These are phyloP conservation scores for Aspergillus sp. DNA, from an alignment of 2,329 filamentous ascomycete species.

Conservation along the genomic window DNA sequence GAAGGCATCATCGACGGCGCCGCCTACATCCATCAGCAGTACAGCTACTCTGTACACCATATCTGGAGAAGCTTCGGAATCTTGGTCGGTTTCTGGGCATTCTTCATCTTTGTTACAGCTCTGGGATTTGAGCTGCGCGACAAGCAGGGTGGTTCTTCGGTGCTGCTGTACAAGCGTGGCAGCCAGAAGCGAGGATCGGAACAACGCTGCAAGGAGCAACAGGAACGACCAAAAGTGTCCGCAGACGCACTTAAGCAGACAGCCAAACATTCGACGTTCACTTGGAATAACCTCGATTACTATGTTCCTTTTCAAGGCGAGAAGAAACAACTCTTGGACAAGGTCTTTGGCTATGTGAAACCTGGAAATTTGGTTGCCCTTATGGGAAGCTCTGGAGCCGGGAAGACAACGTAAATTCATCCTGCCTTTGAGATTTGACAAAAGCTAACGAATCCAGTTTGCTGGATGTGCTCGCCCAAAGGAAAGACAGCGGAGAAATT, in stretches of 20 bases:
- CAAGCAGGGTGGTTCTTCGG: constrained; percentile 22
- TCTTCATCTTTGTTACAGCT: constrained; percentile 68
- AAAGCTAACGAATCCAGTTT: constrained; percentile 22
- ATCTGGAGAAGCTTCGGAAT: constrained; percentile 71
- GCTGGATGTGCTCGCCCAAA: constrained; percentile 38
- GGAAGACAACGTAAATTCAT: constrained; percentile 36
- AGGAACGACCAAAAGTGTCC: constrained; percentile 1
- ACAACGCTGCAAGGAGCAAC: background rate
- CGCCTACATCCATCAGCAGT: constrained; percentile 49
- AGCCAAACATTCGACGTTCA: constrained; percentile 62
- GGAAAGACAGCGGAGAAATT: constrained; percentile 38
- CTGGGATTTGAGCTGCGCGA: constrained; percentile 61
- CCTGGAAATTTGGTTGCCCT: constrained; percentile 69
- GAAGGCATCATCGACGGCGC: constrained; percentile 41
- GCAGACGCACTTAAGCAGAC: constrained; percentile 38
- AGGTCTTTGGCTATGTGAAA: constrained; percentile 64
- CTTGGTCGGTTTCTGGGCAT: constrained; percentile 64
- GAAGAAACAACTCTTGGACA: constrained; percentile 46
- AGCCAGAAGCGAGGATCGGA: constrained; percentile 12
- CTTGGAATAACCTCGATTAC: constrained; percentile 79
- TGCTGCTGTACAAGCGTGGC: constrained; percentile 29
- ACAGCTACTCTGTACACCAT: constrained; percentile 48
- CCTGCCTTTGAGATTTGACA: background rate
- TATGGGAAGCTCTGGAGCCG: constrained; percentile 76
- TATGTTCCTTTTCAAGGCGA: constrained; percentile 43